Conservation (phyloP, 345 rosid species). For the Ceriops decandra region DNA sequence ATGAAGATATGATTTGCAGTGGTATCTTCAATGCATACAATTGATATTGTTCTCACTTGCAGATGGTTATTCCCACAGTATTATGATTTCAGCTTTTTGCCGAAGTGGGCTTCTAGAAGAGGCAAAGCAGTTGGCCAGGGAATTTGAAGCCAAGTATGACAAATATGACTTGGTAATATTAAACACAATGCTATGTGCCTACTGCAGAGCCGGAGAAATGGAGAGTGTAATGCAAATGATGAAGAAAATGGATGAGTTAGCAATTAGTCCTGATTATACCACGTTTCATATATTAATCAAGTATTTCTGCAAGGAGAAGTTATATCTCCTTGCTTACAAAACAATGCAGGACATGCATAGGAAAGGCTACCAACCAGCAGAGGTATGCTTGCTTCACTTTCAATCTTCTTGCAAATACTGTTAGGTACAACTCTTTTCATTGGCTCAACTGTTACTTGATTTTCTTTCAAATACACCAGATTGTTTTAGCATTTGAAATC, state of each 20-base stretch:
- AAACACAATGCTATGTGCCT: slow-evolving; percentile 83
- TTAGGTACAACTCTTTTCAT: not conserved
- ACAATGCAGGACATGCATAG: slow-evolving; percentile 74
- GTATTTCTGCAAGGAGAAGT: slow-evolving; percentile 74
- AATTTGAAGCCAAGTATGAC: slow-evolving; percentile 58
- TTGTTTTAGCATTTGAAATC: too few species aligned
- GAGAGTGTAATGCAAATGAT: slow-evolving; percentile 71
- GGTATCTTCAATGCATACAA: slow-evolving; percentile 1
- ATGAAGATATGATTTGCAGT: not conserved
- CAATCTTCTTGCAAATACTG: not conserved
- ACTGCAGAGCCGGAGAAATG: slow-evolving; percentile 90
- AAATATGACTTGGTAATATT: slow-evolving; percentile 79
- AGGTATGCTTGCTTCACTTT: slow-evolving; percentile 43
- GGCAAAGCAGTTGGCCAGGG: slow-evolving; percentile 72
- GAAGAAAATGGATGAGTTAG: slow-evolving; percentile 84
- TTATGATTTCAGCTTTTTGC: slow-evolving; percentile 87
- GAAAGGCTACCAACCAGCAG: slow-evolving; percentile 76
- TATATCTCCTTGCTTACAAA: slow-evolving; percentile 77
- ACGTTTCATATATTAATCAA: slow-evolving; percentile 78
- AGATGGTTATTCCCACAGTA: slow-evolving; percentile 94
- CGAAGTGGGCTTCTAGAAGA: slow-evolving; percentile 68
- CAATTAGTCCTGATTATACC: slow-evolving; percentile 63
- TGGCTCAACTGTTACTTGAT: not conserved
- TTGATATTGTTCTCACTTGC: slow-evolving; percentile 20
- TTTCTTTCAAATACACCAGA: not conserved